A percentile compares a stretch with the other conserved stretches of the same genome.
These are phyloP conservation scores for Phytophthora sojae DNA, from an alignment of 352 stramenopile species.

Conservation along the genomic window DNA sequence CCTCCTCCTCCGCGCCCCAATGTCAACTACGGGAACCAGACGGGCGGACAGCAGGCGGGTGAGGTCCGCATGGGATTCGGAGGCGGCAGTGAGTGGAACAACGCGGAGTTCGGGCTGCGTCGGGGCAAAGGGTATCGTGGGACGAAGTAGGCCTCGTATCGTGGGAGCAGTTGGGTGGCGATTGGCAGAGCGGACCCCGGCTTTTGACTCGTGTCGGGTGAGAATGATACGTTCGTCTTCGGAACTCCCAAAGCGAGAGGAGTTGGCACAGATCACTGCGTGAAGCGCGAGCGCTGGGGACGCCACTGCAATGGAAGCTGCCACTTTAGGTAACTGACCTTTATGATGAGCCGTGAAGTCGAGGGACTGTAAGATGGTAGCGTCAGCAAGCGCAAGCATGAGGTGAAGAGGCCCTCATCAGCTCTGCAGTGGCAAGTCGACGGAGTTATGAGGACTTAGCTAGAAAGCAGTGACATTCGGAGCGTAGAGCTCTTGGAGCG, in stretches of 20 bases:
- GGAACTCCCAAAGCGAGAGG: not conserved
- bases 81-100: conserved; percentile 82
- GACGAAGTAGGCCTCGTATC: conserved; percentile 44
- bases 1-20: conserved; percentile 30
- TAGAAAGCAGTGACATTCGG: conserved; percentile 1
- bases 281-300: not conserved
- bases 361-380: not conserved
- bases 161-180: not conserved
- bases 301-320: not conserved
- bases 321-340: not conserved
- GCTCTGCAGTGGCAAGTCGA: not conserved
- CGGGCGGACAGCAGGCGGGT: conserved; percentile 24
- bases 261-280: not conserved
- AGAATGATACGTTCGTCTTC: no score
- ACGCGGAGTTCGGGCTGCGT: conserved; percentile 81
- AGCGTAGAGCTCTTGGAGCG: conserved; percentile 3
- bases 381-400: not conserved
- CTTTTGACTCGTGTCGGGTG: not conserved
- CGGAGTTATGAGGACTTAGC: not conserved
- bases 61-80: conserved; percentile 63
- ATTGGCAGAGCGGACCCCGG: not conserved
- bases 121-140: conserved; percentile 75
- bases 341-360: not conserved
- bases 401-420: not conserved
- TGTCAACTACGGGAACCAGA: conserved; percentile 30